Conservation (phyloP, 495 filamentous ascomycete species). For the Penicillium steckii region DNA sequence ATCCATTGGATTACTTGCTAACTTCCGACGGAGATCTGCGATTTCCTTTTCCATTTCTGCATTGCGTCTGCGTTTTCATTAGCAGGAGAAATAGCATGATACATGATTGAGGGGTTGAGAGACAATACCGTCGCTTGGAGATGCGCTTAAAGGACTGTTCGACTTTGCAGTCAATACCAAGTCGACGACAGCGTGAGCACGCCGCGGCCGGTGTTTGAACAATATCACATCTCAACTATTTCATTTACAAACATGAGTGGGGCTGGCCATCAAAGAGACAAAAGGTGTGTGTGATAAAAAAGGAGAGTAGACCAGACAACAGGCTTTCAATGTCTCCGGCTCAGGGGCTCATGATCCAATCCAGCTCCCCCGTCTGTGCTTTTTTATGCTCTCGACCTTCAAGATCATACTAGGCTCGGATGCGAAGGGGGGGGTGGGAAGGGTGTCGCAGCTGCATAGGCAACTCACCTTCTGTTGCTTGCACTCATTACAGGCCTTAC, state of each 20-base stretch:
- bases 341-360: no score
- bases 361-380: no score
- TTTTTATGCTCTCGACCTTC: no score
- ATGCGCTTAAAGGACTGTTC: slow-evolving; percentile 49
- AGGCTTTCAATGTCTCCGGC: no score
- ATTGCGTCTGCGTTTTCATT: slow-evolving; percentile 38
- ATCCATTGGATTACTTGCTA: slow-evolving; percentile 33
- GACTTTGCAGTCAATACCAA: slow-evolving; percentile 49
- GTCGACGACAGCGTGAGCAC: slow-evolving; percentile 48
- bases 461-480: slow-evolving; percentile 49
- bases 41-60: slow-evolving; percentile 53
- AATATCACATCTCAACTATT: slow-evolving; percentile 48
- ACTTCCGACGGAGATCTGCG: slow-evolving; percentile 45
- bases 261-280: not conserved
- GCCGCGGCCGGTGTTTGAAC: slow-evolving; percentile 43
- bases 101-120: not conserved
- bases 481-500: slow-evolving; percentile 51
- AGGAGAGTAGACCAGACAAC: no score
- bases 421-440: no score
- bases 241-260: slow-evolving; percentile 2
- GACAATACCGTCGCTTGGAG: slow-evolving; percentile 42
- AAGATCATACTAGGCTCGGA: no score
- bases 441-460: slow-evolving; percentile 8
- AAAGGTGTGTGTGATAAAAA: no score
- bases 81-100: slow-evolving; percentile 8